These are phyloP conservation scores for Ustilago vetiveriae DNA, from an alignment of 1,284 basidiomycete species.

Conservation along the genomic window DNA sequence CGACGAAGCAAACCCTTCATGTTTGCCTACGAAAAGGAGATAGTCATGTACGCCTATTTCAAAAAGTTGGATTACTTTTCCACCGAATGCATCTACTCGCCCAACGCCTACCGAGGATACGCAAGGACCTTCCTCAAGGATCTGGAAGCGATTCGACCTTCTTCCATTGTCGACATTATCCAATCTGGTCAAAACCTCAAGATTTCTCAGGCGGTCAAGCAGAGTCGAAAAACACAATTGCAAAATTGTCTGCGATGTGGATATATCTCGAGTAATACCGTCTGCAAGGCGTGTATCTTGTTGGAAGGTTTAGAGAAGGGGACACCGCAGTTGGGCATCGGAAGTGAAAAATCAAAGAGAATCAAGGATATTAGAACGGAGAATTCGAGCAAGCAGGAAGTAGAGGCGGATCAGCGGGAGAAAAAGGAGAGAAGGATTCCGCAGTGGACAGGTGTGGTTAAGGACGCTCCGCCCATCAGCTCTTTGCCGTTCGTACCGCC, in stretches of 20 bases:
- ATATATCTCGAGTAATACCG: conserved; percentile 63
- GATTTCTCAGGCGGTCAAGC: conserved; percentile 39
- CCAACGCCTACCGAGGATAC: conserved; percentile 91
- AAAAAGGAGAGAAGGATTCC: conserved; percentile 49
- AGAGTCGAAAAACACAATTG: conserved; percentile 56
- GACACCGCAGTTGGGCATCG: conserved; percentile 59
- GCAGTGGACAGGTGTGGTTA: conserved; percentile 48
- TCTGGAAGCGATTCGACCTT: conserved; percentile 89
- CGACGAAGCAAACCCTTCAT: conserved; percentile 98
- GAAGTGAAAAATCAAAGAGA: conserved; percentile 52
- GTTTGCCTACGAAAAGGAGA: conserved; percentile 98
- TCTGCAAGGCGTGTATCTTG: conserved; percentile 67
- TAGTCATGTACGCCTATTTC: conserved; percentile 99
- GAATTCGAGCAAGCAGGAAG: neutral
- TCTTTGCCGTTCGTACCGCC: conserved; percentile 27
- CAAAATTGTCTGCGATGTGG: conserved; percentile 63
- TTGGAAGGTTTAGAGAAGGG: conserved; percentile 65
- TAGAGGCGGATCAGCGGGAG: neutral
- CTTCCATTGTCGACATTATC: conserved; percentile 96
- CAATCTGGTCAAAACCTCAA: conserved; percentile 68
- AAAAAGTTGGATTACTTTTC: conserved; percentile 96
- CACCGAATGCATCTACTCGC: conserved; percentile 98
- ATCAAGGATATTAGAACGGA: conserved; percentile 41
- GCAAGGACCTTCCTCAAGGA: conserved; percentile 94
- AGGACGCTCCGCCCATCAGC: conserved; percentile 29